Evolutionary conservation across 2,329 filamentous ascomycete genomes (phyloP), one percentile per base, ranked within the genome.

Genomic region (Ophiostoma tasmaniense): DNA sequence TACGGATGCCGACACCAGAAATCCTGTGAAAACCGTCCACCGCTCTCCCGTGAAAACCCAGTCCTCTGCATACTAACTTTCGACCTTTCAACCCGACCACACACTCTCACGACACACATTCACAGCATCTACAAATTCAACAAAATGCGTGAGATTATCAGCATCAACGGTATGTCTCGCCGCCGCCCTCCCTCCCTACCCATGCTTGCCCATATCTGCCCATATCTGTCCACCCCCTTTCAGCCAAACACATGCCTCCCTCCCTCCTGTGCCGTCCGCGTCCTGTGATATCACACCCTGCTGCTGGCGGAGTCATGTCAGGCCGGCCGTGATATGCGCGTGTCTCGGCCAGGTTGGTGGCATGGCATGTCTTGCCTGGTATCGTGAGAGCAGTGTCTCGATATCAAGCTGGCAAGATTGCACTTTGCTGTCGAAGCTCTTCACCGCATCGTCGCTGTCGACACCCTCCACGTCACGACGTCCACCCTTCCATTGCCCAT

Each of bases 71-170:
- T 68, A 68, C 22, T 42, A 59, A 64, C 61, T 64, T 64, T 33
- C 61, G 30, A 37, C 61, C 61, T 64, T 64, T 37, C 61, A 64
- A 37, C 33, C 61, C 61, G 61, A 64, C 64, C 64, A 25, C 20
- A 64, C 30, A 65, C 64, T 68, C 69, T 64, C 39, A 39, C 66
- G 50, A 64, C 55, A 52, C 13, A 64, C 33, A 37, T 22, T 67
- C 64, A 59, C 68, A 20, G 11, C 37, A 62, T 67, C 37, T 13
- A 37, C 64, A 64, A 30, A 69, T 42, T 22, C 66, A 39, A 86
- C 93, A 93, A 81, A 80, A 98, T 98, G 94, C 93, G 94, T 91
- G 94, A 98, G 89, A 93, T 98, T 81, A 97, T 98, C 83, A 94
- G 90, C 85, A 91, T 98, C 88, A 97, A 97, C 88, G 93, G 94